A percentile compares a stretch with the other conserved stretches of the same genome.
These are phyloP conservation scores for Waltergamsia citrina DNA, from an alignment of 2,329 filamentous ascomycete genomes.

Conservation along the genomic window DNA sequence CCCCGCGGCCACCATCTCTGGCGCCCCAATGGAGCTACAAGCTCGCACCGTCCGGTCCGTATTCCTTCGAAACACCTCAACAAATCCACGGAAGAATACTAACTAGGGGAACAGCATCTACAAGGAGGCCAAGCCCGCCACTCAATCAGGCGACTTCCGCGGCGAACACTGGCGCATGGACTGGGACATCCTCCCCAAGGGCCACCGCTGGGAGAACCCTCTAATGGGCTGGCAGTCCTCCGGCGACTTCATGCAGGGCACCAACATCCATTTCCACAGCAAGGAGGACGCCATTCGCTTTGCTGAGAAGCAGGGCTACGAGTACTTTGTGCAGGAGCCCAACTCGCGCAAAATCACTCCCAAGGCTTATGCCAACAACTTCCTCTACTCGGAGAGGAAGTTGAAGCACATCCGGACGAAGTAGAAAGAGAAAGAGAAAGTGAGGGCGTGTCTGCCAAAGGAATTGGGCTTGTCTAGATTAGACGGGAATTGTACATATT, in stretches of 20 bases:
- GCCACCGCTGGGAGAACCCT: constrained; percentile 96
- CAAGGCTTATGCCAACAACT: constrained; percentile 97
- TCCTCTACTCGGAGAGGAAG: constrained; percentile 75
- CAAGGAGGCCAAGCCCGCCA: constrained; percentile 85
- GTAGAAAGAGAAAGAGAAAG: constrained; percentile 42
- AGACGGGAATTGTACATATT: constrained; percentile 6
- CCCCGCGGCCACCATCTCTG: constrained; percentile 79
- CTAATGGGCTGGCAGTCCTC: constrained; percentile 99
- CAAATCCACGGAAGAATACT: too few species aligned
- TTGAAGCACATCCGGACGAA: constrained; percentile 81
- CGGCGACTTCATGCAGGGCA: constrained; percentile 90
- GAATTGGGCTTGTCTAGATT: neutral
- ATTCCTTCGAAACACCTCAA: too few species aligned
- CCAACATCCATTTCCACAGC: constrained; percentile 76
- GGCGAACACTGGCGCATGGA: constrained; percentile 91
- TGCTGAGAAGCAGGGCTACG: constrained; percentile 97
- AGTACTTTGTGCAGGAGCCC: constrained; percentile 97
- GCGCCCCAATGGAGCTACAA: constrained; percentile 88
- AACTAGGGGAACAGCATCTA: constrained; percentile 60
- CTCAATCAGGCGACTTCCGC: constrained; percentile 86
- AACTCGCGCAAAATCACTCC: constrained; percentile 77
- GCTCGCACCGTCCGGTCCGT: constrained; percentile 84
- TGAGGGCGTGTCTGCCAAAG: too few species aligned
- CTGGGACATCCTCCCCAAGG: constrained; percentile 89
- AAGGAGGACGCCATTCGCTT: constrained; percentile 95